Evolutionary conservation across 2,329 filamentous ascomycete species (phyloP).

Genomic region (Neopestalotiopsis rosae): DNA sequence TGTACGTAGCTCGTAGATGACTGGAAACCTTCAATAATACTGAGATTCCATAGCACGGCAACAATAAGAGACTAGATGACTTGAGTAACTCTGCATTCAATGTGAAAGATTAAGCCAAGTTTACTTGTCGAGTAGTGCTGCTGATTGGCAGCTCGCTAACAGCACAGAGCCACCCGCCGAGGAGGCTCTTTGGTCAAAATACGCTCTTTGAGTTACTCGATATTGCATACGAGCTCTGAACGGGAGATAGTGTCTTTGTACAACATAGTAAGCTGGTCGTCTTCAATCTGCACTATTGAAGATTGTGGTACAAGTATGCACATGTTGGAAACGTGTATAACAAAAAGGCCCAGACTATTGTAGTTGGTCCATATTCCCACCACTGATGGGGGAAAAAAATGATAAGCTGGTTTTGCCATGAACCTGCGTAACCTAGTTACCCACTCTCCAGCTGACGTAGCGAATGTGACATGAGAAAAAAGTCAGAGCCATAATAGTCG

Average conservation of each 20-base stretch:
- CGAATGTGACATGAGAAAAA: background rate
- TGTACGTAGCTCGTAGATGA: background rate
- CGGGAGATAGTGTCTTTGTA: background rate
- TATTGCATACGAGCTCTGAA: slow-evolving; percentile 3
- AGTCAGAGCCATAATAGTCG: background rate
- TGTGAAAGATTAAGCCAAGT: background rate
- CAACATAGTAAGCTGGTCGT: background rate
- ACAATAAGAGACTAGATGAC: background rate
- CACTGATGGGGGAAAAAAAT: too few species aligned
- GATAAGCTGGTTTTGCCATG: background rate
- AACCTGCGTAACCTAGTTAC: background rate
- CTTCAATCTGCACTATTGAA: background rate
- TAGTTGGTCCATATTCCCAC: background rate
- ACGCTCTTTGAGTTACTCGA: slow-evolving; percentile 17
- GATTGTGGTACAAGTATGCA: background rate
- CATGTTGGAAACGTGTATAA: background rate
- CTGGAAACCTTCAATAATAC: background rate
- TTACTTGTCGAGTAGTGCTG: background rate
- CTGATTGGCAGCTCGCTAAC: background rate
- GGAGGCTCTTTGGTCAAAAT: slow-evolving; percentile 22
- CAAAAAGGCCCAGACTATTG: background rate
- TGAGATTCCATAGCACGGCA: background rate
- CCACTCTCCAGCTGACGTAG: background rate
- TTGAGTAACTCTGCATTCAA: background rate
- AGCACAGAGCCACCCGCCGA: slow-evolving; percentile 13